Base-by-base conservation (phyloP, 768 basidiomycete genomes). In the Imleria badia region DNA sequence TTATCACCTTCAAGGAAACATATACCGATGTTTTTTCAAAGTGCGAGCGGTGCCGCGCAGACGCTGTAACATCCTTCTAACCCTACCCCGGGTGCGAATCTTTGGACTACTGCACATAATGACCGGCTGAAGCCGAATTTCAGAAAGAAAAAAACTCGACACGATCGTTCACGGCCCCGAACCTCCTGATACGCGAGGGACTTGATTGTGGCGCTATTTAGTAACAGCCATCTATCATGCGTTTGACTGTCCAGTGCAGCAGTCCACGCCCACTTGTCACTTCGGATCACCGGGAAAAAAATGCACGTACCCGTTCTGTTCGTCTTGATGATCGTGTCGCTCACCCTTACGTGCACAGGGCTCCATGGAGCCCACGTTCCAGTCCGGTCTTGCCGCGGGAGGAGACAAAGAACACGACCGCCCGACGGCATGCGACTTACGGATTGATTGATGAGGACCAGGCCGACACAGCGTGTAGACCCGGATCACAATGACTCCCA, bases 141-240 rank as follows among this genome's bases (percentile, higher is more conserved):
- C 22, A 8, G 19, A 0, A 23, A 15, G 12, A 19, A 38, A 44
- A 35, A 46, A 40, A 26, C 26, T 6, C 6, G 26, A 6, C 26
- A 26, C 26, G 26, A 26, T 26, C 26, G 26, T 4, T 26, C 26
- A 26, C 6, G n/a, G n/a, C n/a, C n/a, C n/a, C n/a, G 26, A 26
- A 26, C 26, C 26, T 46, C 11, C 5, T 7, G 19, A 41, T 39
- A 42, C 42, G 39, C 33, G 35, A 22, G 38, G 33, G 23, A n/a
- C 29, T 31, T 57, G 56, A 65, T 59, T 11, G 56, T 65, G 61
- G 55, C 53, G 31, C 46, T 15, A 19, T 47, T 48, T 43, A 46
- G 52, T 41, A 34, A 54, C 57, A 42, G 48, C 34, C 51, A 44
- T 50, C 14, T 13, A 45, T 51, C 48, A 41, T 29, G 54, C 41